phyloP scores from a whole-genome alignment of 345 rosid species.

The Xanthoceras sorbifolium region DNA sequence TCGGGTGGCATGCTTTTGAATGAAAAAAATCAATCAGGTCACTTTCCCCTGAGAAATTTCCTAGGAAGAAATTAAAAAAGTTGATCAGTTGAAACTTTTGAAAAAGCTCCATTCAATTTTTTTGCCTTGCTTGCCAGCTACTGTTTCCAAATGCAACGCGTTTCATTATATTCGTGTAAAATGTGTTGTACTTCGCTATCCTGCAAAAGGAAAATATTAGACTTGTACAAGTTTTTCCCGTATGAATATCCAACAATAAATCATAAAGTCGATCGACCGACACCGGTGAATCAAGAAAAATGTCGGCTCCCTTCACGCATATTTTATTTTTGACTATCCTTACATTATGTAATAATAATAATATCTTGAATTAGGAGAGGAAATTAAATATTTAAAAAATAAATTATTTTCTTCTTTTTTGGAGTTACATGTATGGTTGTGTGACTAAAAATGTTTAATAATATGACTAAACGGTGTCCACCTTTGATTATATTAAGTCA shows the following conservation, averaged over 20 bases:
- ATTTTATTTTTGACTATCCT: constrained; percentile 10
- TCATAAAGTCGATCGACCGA: constrained; percentile 21
- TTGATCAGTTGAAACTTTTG: not conserved
- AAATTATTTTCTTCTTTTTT: not conserved
- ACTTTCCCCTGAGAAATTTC: not conserved
- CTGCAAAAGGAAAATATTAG: not conserved
- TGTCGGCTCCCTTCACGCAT: constrained; percentile 2
- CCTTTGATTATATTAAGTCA: not conserved
- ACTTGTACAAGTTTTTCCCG: not conserved
- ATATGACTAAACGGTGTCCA: not conserved
- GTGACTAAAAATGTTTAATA: not conserved
- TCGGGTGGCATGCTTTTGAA: not conserved
- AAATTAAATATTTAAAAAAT: too few relatives aligned
- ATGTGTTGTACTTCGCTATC: not conserved
- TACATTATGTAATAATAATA: too few relatives aligned
- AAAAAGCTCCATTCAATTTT: not conserved
- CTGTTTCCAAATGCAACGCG: constrained; percentile 11
- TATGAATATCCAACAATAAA: not conserved
- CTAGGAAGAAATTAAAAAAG: not conserved
- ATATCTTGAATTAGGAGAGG: too few relatives aligned
- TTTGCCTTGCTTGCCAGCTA: constrained; percentile 19
- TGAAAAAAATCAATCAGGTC: not conserved
- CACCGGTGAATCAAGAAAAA: not conserved
- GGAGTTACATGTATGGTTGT: not conserved
- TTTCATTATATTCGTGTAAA: not conserved